Evolutionary conservation across 2,329 filamentous ascomycete species (phyloP), one percentile per base, ranked within the genome.

Genomic region (Stenocarpella maydis): DNA sequence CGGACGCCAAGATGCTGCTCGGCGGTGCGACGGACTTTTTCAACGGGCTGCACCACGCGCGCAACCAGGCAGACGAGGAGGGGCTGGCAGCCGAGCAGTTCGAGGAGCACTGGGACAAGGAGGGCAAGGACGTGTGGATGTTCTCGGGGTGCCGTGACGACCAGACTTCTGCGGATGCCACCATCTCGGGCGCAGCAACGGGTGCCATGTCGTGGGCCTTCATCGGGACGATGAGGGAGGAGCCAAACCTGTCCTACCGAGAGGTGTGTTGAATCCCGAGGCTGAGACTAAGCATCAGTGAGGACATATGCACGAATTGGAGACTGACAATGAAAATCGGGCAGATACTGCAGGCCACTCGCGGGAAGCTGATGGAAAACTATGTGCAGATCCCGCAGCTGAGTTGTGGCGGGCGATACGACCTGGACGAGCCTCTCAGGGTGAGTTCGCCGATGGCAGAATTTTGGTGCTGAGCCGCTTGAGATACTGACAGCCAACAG

Each of bases 1-100:
- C 80, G 14, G 86, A 87, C 70, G 86, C 86, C 24, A 77, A 82
- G 70, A 80, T 85, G 73, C 76, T 89, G 7, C 80, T 87, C 37
- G 85, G 83, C 0, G 86, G 85, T 47, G 86, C 86, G 3, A 85
- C 81, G 0, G 80, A 78, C 58, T 88, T 89, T 75, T 88, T 88
- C 77, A 81, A 83, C 68, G 81, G 84, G 3, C 75, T 88, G 50
- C 81, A 81, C 55, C 84, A 87, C 73, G 79, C 81, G 72, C 77
- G 78, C 4, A 76, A 81, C 41, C 78, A 85, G 55, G 75, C 75
- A 8, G 78, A 81, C 68, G 77, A 81, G 21, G 80, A 83, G 49
- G 83, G 84, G 0, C 77, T 85, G 19, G 80, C 77, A 1, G 73
- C 79, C 15, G 81, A 86, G 58, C 82, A 82, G 71, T 80, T 77